Evolutionary conservation across 2,329 filamentous ascomycete species (phyloP), one percentile per base, ranked within the genome.

Genomic region (Penicillium expansum): DNA sequence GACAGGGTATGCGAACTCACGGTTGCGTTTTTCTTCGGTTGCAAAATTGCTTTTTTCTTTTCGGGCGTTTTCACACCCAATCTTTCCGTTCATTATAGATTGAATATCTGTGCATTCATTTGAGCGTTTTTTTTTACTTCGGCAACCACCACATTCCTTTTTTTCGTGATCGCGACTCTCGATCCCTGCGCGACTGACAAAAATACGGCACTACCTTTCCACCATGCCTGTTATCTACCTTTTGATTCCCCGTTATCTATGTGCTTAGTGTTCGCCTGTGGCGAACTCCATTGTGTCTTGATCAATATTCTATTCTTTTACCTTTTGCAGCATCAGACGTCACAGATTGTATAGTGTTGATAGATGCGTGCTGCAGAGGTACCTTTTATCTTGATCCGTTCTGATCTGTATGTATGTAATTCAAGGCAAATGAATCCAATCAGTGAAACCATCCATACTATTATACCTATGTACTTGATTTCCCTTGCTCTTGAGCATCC

Each of bases 331-430:
- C 45, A 50, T 42, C 43, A 32, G 38, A 48, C 20, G 37, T 48
- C 45, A 42, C 22, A 53, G 30, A 32, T 22, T 56, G 48, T 52
- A 56, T 33, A 52, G 51, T 54, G 51, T 54, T 39, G 43, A 30
- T 47, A 47, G 24, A 30, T 16, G 32, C 27, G 13, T 45, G 49
- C 48, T 52, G 54, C 54, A 33, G 52, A 35, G 29, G 54, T 35
- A 35, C 22, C 30, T 57, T 55, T 52, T 58, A 48, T 42, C 13
- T 54, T 43, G 55, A 37, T 44, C 24, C 13, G 22, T 45, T 50
- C 50, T 55, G 59, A 61, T 54, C 59, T 49, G 29, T 67, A 69
- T 63, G 53, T 66, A 67, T 67, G 65, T 68, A 68, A 66, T 69
- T 51, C 22, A 37, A 45, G 57, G 56, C 60, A 62, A 59, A 67